Evolutionary conservation across 108 stramenopile species (phyloP).

Genomic region (Skeletonema potamos): DNA sequence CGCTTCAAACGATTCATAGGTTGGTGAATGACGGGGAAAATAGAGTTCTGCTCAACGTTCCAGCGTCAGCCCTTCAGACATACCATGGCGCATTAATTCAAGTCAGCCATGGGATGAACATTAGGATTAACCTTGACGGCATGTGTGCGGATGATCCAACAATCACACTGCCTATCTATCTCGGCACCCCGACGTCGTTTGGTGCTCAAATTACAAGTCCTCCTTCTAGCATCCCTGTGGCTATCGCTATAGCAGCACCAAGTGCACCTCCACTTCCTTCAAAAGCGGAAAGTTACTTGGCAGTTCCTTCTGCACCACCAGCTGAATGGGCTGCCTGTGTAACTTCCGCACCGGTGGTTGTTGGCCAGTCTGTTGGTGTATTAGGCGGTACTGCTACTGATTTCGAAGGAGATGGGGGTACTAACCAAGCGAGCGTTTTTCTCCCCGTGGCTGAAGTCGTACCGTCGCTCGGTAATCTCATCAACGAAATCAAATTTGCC

Average conservation of each 20-base stretch:
- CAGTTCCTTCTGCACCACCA: slow-evolving; percentile 5
- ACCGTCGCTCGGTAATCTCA: slow-evolving; percentile 15
- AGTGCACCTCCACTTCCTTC: neutral
- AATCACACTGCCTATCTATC: slow-evolving; percentile 28
- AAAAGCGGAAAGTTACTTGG: neutral
- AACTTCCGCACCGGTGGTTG: slow-evolving; percentile 9
- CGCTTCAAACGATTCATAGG: neutral
- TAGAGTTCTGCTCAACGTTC: neutral
- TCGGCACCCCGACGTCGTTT: slow-evolving; percentile 17
- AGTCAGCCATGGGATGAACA: slow-evolving; percentile 19
- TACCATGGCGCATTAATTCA: neutral
- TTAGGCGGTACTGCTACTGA: neutral
- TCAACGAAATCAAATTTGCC: slow-evolving; percentile 22
- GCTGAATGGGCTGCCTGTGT: slow-evolving; percentile 3
- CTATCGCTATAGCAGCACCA: neutral
- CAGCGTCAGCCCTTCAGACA: neutral
- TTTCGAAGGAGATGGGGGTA: neutral
- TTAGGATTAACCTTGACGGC: slow-evolving; percentile 25
- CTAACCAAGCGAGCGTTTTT: neutral
- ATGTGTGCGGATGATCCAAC: slow-evolving; percentile 22
- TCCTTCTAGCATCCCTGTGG: neutral
- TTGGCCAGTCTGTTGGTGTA: neutral
- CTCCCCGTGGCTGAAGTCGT: neutral
- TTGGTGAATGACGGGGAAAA: slow-evolving; percentile 12
- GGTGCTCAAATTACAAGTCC: slow-evolving; percentile 3